A percentile compares a stretch with the other conserved stretches of the same genome.
Conservation (phyloP, 2,329 filamentous ascomycete species). For the Chrysosphaeria jannelii region DNA sequence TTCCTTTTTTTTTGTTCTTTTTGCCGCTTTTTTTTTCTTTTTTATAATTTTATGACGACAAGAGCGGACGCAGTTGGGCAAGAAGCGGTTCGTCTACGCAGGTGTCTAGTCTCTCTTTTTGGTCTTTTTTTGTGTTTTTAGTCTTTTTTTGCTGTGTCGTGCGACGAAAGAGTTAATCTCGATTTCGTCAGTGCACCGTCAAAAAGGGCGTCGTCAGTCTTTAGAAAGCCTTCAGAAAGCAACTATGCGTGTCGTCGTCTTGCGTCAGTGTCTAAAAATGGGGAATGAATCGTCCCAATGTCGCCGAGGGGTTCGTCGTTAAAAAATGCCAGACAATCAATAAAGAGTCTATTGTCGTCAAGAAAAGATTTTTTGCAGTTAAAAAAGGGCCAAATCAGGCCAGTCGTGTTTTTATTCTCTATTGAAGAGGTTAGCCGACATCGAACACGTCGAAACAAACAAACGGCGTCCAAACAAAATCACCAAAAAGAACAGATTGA, state of each 20-base stretch:
- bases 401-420: not conserved
- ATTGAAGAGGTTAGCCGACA: not conserved
- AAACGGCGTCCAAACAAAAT: not conserved
- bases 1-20: slow-evolving; percentile 1
- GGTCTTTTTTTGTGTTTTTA: slow-evolving; percentile 1
- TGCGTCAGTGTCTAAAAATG: slow-evolving; percentile 2
- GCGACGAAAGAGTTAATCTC: not conserved
- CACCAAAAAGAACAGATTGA: too few relatives aligned
- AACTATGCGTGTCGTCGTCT: slow-evolving; percentile 1
- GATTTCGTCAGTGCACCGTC: slow-evolving; percentile 1
- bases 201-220: too few relatives aligned
- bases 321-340: too few relatives aligned
- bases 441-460: not conserved
- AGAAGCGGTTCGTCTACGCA: not conserved
- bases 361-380: slow-evolving; percentile 2
- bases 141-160: not conserved
- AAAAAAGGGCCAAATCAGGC: slow-evolving; percentile 3
- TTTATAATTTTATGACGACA: not conserved
- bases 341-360: slow-evolving; percentile 1
- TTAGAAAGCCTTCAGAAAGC: not conserved
- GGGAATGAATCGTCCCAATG: slow-evolving; percentile 1
- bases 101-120: slow-evolving; percentile 1
- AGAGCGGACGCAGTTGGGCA: not conserved
- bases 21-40: slow-evolving; percentile 1
- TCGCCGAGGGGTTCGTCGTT: too few relatives aligned